A percentile compares a stretch with the other conserved stretches of the same genome.
Evolutionary conservation across 1,284 basidiomycete genomes (phyloP).

Genomic region (Ganoderma boninense): DNA sequence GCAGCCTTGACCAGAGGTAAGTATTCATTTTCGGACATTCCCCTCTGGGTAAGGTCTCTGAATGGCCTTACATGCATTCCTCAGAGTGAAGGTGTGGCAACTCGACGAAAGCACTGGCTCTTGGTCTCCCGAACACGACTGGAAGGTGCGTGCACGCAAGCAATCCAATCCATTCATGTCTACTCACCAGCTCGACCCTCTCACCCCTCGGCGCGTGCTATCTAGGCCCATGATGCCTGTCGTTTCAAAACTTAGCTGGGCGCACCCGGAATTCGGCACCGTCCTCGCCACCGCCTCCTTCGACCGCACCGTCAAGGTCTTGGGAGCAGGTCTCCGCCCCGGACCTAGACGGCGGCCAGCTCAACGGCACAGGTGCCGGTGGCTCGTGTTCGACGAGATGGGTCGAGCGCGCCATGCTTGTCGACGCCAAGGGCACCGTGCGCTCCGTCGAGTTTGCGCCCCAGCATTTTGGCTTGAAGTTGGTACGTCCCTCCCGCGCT

Average conservation of each 20-base stretch:
- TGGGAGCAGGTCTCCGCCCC: constrained; percentile 78
- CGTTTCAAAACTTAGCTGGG: constrained; percentile 85
- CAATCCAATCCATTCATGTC: neutral
- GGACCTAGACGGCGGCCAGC: constrained; percentile 46
- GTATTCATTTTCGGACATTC: constrained; percentile 12
- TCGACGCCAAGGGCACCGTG: constrained; percentile 87
- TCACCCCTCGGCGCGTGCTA: neutral
- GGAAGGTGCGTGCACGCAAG: constrained; percentile 75
- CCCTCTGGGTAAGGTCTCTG: neutral
- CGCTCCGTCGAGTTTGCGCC: constrained; percentile 88
- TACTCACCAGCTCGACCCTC: neutral
- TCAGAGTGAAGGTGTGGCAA: constrained; percentile 85
- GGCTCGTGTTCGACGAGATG: constrained; percentile 57
- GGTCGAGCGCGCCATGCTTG: constrained; percentile 78
- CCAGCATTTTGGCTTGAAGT: constrained; percentile 84
- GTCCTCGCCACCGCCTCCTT: constrained; percentile 87
- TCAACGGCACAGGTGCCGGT: constrained; percentile 41
- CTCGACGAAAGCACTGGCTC: constrained; percentile 72
- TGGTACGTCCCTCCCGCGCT: constrained; percentile 60
- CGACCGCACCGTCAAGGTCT: constrained; percentile 88
- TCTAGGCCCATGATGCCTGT: constrained; percentile 90
- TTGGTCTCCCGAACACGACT: constrained; percentile 85
- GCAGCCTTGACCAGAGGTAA: constrained; percentile 81
- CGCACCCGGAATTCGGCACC: constrained; percentile 88
- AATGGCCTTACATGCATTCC: neutral